Conservation (phyloP, 1,139 yeast species). For the Hemisphaericaspora subhashii region DNA sequence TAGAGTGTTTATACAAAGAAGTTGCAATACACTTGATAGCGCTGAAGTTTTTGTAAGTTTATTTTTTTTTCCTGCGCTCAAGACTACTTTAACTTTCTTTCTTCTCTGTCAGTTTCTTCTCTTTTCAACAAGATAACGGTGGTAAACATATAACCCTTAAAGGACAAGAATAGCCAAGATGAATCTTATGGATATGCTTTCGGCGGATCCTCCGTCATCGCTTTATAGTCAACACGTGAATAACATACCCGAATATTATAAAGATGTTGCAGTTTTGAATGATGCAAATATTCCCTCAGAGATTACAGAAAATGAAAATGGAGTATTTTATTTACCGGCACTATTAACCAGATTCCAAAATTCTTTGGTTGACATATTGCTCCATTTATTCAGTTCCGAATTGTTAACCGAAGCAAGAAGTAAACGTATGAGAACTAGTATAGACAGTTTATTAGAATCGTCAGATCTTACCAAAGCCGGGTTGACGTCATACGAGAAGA, state of each 20-base stretch:
- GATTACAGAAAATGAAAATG: conserved; percentile 13
- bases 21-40: too few relatives aligned
- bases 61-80: too few relatives aligned
- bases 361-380: conserved; percentile 53
- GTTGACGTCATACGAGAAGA: conserved; percentile 13
- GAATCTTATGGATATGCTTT: conserved; percentile 43
- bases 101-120: too few relatives aligned
- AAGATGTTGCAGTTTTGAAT: background rate
- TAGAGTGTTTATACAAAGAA: too few relatives aligned
- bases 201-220: conserved; percentile 20
- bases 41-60: too few relatives aligned
- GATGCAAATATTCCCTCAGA: background rate
- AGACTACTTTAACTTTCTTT: too few relatives aligned
- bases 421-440: conserved; percentile 31
- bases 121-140: too few relatives aligned
- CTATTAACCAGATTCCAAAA: conserved; percentile 54
- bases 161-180: too few relatives aligned
- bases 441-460: conserved; percentile 33
- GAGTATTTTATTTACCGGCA: conserved; percentile 55
- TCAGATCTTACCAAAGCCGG: conserved; percentile 19
- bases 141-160: too few relatives aligned
- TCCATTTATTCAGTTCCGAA: conserved; percentile 51
- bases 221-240: conserved; percentile 11
- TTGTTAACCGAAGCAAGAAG: conserved; percentile 31
- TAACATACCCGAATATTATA: background rate